Evolutionary conservation across 148 eudicot genomes (phyloP).

Genomic region (Suaeda aralocaspica): DNA sequence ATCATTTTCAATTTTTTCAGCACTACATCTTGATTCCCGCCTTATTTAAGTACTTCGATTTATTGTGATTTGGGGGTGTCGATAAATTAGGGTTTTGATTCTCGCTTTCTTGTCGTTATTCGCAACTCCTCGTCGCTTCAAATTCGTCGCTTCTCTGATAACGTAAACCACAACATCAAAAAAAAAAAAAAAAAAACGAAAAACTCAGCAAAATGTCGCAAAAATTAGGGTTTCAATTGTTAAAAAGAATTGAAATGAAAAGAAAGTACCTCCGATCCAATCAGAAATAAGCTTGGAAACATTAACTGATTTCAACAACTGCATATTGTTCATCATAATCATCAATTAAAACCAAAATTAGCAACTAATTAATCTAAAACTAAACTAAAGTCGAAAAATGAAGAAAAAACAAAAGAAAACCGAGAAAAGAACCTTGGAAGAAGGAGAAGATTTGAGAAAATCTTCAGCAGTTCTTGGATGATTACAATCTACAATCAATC

Average conservation of each 20-base stretch:
- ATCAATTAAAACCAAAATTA: background rate
- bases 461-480: constrained; percentile 86
- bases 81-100: constrained; percentile 69
- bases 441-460: constrained; percentile 44
- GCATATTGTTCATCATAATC: constrained; percentile 14
- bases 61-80: constrained; percentile 28
- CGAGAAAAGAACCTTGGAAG: constrained; percentile 64
- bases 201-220: background rate
- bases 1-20: constrained; percentile 25
- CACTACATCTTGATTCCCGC: constrained; percentile 53
- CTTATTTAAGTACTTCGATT: constrained; percentile 29
- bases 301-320: constrained; percentile 56
- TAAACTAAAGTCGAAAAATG: too few species aligned
- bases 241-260: too few species aligned
- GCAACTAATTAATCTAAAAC: too few species aligned
- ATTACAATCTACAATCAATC: constrained; percentile 51
- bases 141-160: constrained; percentile 47
- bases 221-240: background rate
- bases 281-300: constrained; percentile 60
- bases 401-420: background rate
- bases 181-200: too few species aligned
- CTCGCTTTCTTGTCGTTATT: constrained; percentile 43
- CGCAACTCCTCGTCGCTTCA: constrained; percentile 61
- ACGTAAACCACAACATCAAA: too few species aligned
- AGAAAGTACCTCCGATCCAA: constrained; percentile 36